Evolutionary conservation across 805 yeast genomes (phyloP).

Genomic region (Diddensiella santjacobensis): DNA sequence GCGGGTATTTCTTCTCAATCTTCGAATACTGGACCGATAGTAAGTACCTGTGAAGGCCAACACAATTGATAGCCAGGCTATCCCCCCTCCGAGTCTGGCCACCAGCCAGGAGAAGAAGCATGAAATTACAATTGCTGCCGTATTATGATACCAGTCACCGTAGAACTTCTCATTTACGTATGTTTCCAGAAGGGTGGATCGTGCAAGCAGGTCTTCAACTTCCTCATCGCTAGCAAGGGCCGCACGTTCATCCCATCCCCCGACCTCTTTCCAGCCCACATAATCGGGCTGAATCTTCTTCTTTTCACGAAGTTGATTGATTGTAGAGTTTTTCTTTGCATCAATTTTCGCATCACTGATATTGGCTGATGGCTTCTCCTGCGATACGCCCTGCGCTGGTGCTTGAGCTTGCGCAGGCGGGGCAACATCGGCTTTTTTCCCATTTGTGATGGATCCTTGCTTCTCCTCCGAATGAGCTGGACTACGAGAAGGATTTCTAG

Average conservation of each 20-base stretch:
- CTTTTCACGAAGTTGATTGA: conserved; percentile 16
- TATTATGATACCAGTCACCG: conserved; percentile 96
- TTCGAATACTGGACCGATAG: conserved; percentile 80
- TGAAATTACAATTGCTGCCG: conserved; percentile 64
- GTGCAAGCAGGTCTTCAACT: conserved; percentile 61
- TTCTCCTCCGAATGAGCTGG: not conserved
- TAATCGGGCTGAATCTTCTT: conserved; percentile 51
- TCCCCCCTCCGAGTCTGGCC: conserved; percentile 71
- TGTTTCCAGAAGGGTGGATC: conserved; percentile 70
- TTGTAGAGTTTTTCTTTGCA: not conserved
- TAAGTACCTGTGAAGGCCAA: conserved; percentile 58
- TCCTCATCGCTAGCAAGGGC: conserved; percentile 58
- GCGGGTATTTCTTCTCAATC: conserved; percentile 68
- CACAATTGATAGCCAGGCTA: conserved; percentile 78
- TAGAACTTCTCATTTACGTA: conserved; percentile 69
- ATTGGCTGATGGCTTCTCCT: conserved; percentile 2
- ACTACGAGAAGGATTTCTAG: not conserved
- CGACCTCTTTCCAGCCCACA: conserved; percentile 93
- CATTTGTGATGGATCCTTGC: not conserved
- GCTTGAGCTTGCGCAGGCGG: not conserved
- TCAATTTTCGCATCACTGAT: not conserved
- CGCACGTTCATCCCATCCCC: conserved; percentile 76
- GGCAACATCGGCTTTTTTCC: not conserved
- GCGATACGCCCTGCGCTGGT: not conserved
- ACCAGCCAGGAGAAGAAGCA: conserved; percentile 71